Evolutionary conservation across 306 rosid species (phyloP), one percentile per base, ranked within the genome.

Genomic region (Hippophae gyantsensis): DNA sequence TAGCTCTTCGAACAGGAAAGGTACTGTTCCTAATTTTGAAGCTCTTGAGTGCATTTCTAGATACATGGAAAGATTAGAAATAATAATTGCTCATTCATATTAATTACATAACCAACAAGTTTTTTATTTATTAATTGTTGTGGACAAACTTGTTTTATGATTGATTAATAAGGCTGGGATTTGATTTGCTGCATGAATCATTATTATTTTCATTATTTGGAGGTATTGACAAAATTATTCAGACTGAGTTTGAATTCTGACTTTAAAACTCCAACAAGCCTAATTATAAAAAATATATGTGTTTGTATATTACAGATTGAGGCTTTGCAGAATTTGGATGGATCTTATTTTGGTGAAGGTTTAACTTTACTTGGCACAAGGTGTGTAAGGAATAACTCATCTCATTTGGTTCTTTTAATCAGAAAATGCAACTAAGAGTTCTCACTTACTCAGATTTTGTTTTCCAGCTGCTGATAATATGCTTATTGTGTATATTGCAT

Each of bases 1-100:
- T 92, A 10, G 77, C 81, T 71, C 90, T 92, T 77, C 82, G 18
- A 54, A 78, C 89, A 26, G 96, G 98, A 49, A 83, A 87, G 98
- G 98, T 92, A 79, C 5, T 6, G 14, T 42, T 6, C 38, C 40
- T n/a, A 12, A 47, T 51, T 18, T n/a, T 27, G 11, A 59, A 11
- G 41, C 60, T 23, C 38, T 74, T 57, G 2, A 32, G 38, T 32
- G 38, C 38, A 32, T 32, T 32, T 32, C 38, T 32, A 32, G 5
- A 32, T 32, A 2, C 38, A 2, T 32, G 38, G 38, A 32, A 32
- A 32, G 38, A 32, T 32, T 32, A 32, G 4, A 32, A 32, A 32
- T 32, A 32, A 2, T 32, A 32, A 32, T 32, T 32, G 38, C 38
- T 32, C 38, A 32, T 32, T 32, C 38, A 32, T 32, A 32, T 2